Conservation (phyloP, 2,329 filamentous ascomycete genomes). For the Colletotrichum somersetense region DNA sequence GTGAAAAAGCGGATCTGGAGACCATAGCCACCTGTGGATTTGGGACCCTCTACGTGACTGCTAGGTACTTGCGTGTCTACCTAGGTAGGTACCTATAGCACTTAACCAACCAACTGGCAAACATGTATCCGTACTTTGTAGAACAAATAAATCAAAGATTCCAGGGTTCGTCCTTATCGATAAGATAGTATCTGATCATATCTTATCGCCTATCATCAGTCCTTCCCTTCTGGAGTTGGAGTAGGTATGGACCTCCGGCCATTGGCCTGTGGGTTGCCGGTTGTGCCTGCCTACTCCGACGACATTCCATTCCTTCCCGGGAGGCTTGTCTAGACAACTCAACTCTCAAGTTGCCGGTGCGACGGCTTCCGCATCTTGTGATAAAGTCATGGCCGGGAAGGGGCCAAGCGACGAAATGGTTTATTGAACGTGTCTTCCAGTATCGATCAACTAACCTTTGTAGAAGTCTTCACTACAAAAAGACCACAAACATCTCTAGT, state of each 20-base stretch:
- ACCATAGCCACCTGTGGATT: conserved; percentile 2
- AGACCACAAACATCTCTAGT: background rate
- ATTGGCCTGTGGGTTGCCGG: background rate
- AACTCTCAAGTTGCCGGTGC: background rate
- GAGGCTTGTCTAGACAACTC: too few species aligned
- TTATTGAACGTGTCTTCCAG: background rate
- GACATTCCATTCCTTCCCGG: conserved; percentile 31
- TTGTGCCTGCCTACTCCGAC: conserved; percentile 27
- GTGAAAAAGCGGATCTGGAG: background rate
- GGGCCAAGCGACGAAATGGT: background rate
- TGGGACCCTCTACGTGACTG: background rate
- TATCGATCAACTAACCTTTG: background rate
- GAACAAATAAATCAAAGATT: background rate
- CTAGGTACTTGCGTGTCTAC: background rate
- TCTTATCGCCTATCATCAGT: conserved; percentile 16
- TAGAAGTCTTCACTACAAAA: background rate
- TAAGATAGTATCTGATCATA: conserved; percentile 13
- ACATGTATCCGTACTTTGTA: background rate
- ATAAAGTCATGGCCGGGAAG: background rate
- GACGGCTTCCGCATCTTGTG: background rate
- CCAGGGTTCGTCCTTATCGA: background rate
- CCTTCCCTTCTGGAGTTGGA: too few species aligned
- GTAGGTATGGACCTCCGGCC: background rate
- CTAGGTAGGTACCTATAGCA: too few species aligned
- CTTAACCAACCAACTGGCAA: too few species aligned